Conservation (phyloP, 2,329 filamentous ascomycete species). For the Talaromyces sp. region DNA sequence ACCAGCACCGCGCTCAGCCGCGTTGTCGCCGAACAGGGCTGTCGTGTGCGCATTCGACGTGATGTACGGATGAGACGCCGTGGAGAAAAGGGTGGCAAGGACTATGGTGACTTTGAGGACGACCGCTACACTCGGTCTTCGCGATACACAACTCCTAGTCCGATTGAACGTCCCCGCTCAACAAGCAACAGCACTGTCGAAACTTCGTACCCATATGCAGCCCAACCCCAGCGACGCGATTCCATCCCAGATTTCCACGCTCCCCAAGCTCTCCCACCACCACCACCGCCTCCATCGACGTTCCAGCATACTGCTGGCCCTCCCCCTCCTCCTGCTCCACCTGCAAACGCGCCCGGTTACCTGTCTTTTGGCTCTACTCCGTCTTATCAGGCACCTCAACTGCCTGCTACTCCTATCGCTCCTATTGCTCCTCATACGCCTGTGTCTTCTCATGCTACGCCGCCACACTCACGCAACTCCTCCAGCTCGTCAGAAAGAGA, state of each 20-base stretch:
- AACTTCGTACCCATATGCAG: conserved; percentile 35
- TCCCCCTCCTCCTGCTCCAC: conserved; percentile 33
- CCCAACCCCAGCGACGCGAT: conserved; percentile 41
- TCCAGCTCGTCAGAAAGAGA: conserved; percentile 31
- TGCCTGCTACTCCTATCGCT: conserved; percentile 2
- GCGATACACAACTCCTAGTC: conserved; percentile 46
- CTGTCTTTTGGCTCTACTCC: conserved; percentile 37
- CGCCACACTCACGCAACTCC: conserved; percentile 26
- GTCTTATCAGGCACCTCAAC: conserved; percentile 36
- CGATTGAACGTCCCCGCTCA: conserved; percentile 52
- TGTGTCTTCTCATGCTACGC: conserved; percentile 23
- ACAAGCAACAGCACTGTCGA: conserved; percentile 51
- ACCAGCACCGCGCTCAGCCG: conserved; percentile 86
- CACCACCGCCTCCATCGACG: conserved; percentile 19
- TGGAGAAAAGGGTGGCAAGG: conserved; percentile 61
- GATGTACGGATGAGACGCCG: conserved; percentile 89
- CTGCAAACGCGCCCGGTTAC: conserved; percentile 21
- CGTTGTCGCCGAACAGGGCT: conserved; percentile 91
- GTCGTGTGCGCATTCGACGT: conserved; percentile 88
- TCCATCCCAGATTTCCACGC: conserved; percentile 25
- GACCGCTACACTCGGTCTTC: conserved; percentile 40
- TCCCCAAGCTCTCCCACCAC: conserved; percentile 17
- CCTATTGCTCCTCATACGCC: conserved; percentile 15
- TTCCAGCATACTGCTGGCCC: conserved; percentile 23
- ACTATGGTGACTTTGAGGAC: conserved; percentile 62